Evolutionary conservation across 176 grass and related monocot genomes (phyloP).

Genomic region (Oryza longistaminata): DNA sequence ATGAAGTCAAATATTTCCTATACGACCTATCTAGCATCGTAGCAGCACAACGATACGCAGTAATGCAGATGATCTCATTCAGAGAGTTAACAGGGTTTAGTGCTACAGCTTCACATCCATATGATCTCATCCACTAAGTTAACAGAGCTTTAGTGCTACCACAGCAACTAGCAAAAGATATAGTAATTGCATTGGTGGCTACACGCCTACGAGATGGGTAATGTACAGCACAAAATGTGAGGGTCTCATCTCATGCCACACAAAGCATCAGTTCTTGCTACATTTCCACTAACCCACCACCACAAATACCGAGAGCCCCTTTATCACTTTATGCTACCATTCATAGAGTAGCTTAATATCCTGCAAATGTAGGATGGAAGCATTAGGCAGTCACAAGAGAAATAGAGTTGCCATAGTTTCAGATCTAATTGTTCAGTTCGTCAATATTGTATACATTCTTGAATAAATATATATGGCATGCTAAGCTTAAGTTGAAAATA

Average conservation of each 20-base stretch:
- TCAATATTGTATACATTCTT: background rate
- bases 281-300: background rate
- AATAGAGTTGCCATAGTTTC: background rate
- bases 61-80: background rate
- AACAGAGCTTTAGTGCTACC: background rate
- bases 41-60: background rate
- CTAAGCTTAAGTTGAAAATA: background rate
- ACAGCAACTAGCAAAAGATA: background rate
- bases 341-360: slow-evolving; percentile 16
- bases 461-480: background rate
- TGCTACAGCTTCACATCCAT: background rate
- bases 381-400: background rate
- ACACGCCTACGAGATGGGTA: background rate
- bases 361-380: slow-evolving; percentile 17
- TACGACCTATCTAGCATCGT: too few relatives aligned
- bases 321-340: background rate
- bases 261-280: background rate
- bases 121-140: background rate
- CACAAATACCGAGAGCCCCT: background rate
- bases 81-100: background rate
- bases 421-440: background rate
- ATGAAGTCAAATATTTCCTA: too few relatives aligned
- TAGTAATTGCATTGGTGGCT: background rate
- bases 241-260: background rate
- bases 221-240: background rate